Evolutionary conservation across 176 grass and related monocot genomes (phyloP), one percentile per base, ranked within the genome.

Genomic region (Tillandsia fasciculata): DNA sequence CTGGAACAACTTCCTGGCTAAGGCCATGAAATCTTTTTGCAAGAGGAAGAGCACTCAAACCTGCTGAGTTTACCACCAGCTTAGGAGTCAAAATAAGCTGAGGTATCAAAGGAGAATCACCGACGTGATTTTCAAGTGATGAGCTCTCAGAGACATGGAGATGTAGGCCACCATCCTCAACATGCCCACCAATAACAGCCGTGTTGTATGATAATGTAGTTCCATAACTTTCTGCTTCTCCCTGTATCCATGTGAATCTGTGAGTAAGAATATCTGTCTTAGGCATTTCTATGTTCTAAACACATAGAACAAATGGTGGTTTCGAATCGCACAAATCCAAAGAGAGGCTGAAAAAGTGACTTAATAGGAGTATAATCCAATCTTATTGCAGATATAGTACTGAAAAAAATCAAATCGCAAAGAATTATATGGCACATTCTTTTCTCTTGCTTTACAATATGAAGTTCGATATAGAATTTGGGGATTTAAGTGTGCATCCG

Each of bases 21-120:
- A 97, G 80, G 78, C 83, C 86, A 75, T 51, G 14, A 49, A 97
- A 81, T 83, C 79, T 82, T 77, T 79, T 92, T 42, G 94, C 86
- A 83, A 97, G 94, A 77, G 89, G 86, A 87, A 92, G 22, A n/a
- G 89, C 94, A 83, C 94, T 83, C 56, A 97, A 78, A 53, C 94
- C 94, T 74, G 94, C 83, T 65, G 94, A 83, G 74, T 92, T 92
- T 81, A 97, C 85, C 70, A 97, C 52, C 76, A 92, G 77, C 48
- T 85, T 92, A 1, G 94, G 89, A 80, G 64, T 73, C 78, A 92
- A 77, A 74, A 86, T 72, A 85, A 97, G 68, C 56, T 90, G 84
- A 72, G 79, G 77, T 10, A 3, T 57, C 49, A 83, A 59, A 79
- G 48, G 78, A 72, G 70, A 74, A 18, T 76, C 79, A 47, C 33